Conservation (phyloP, 2,329 filamentous ascomycete species). For the Cladophialophora psammophila region DNA sequence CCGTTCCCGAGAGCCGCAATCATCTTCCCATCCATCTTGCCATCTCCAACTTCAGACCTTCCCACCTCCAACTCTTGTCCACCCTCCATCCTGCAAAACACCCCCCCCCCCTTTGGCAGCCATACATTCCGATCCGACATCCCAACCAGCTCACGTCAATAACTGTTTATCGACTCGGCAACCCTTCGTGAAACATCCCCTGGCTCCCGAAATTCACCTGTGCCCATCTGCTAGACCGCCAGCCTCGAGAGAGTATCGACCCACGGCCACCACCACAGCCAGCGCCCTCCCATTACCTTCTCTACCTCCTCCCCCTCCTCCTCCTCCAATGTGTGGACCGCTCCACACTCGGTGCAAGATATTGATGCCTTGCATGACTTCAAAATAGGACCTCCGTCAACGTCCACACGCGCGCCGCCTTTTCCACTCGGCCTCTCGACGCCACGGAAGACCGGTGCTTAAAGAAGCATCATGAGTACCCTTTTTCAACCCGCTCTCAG, state of each 20-base stretch:
- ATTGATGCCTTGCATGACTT: constrained; percentile 37
- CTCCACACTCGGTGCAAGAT: constrained; percentile 34
- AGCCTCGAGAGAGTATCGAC: constrained; percentile 13
- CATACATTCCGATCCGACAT: constrained; percentile 33
- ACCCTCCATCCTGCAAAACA: constrained; percentile 25
- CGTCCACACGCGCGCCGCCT: constrained; percentile 18
- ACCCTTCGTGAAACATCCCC: constrained; percentile 32
- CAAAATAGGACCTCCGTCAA: constrained; percentile 34
- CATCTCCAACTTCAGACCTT: constrained; percentile 19
- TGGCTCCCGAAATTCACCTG: constrained; percentile 28
- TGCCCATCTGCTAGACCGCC: constrained; percentile 23
- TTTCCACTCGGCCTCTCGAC: constrained; percentile 16
- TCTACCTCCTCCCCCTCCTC: constrained; percentile 2
- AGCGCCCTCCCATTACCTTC: constrained; percentile 4
- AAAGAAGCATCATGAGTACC: constrained; percentile 40
- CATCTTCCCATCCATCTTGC: constrained; percentile 16
- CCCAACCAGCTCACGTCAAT: constrained; percentile 23
- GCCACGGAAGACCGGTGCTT: constrained; percentile 19
- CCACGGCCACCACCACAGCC: background rate
- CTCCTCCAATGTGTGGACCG: constrained; percentile 33
- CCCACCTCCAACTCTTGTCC: constrained; percentile 23
- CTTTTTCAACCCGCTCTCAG: constrained; percentile 37
- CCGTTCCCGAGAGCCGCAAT: constrained; percentile 27
- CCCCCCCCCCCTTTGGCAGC: constrained; percentile 23
- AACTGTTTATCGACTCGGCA: constrained; percentile 30